Evolutionary conservation across 768 basidiomycete species (phyloP).

Genomic region (Leucosporidium yakuticum): DNA sequence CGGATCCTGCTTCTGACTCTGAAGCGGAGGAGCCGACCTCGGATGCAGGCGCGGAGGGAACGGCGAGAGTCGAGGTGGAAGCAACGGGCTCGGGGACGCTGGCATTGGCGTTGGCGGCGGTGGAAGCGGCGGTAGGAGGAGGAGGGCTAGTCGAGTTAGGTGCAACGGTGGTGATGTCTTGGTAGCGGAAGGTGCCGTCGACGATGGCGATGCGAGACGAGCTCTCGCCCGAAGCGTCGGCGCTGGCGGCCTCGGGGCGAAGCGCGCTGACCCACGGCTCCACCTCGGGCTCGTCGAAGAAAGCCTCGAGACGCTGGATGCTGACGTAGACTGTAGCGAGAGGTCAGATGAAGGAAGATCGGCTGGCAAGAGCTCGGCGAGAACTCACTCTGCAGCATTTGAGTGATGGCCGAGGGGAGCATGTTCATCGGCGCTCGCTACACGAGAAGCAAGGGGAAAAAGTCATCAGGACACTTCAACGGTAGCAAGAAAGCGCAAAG

Average conservation of each 20-base stretch:
- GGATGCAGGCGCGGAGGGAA: neutral
- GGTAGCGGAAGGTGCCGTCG: constrained; percentile 34
- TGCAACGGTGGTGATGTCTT: neutral
- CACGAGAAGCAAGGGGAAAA: neutral
- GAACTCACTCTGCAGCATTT: constrained; percentile 14
- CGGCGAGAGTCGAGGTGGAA: neutral
- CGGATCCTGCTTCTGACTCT: neutral
- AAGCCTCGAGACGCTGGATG: constrained; percentile 42
- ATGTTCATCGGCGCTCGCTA: constrained; percentile 20
- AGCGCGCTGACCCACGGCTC: constrained; percentile 42
- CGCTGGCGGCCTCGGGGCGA: neutral
- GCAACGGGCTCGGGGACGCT: constrained; percentile 4
- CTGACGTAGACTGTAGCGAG: constrained; percentile 35
- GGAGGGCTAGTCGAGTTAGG: neutral
- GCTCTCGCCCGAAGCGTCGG: neutral
- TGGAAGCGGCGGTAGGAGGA: neutral
- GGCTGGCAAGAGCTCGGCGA: no score
- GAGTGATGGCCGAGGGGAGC: constrained; percentile 21
- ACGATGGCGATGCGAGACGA: constrained; percentile 13
- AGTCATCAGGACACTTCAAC: constrained; percentile 31
- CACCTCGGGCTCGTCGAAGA: constrained; percentile 44
- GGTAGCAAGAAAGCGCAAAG: no score
- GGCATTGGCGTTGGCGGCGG: neutral
- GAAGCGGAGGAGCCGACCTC: constrained; percentile 3
- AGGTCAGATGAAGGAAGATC: neutral